A percentile compares a stretch with the other conserved stretches of the same genome.
phyloP scores from a whole-genome alignment of 306 rosid species.

The Gynostemma pentaphyllum region DNA sequence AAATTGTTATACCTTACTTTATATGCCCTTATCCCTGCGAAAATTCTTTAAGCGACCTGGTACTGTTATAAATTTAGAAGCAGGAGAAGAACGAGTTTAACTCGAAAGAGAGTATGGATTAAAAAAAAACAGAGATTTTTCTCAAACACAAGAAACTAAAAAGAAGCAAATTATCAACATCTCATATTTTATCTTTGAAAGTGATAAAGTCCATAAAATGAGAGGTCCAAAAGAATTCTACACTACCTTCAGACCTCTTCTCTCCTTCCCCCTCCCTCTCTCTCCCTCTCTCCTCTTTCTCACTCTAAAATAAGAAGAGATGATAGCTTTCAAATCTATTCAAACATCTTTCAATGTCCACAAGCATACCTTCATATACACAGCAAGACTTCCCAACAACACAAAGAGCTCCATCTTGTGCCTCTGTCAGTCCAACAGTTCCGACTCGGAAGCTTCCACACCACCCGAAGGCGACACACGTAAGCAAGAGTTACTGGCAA shows the following conservation, averaged over 20 bases:
- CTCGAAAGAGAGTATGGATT: not conserved
- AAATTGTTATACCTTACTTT: not conserved
- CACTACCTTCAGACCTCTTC: not conserved
- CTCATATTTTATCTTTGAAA: not conserved
- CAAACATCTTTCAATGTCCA: conserved; percentile 35
- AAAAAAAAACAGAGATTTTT: too few relatives aligned
- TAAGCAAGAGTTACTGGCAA: conserved; percentile 65
- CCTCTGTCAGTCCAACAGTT: conserved; percentile 46
- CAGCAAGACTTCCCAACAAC: conserved; percentile 18
- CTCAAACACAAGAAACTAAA: too few relatives aligned
- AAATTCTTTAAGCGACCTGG: not conserved
- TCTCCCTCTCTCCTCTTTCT: conserved; percentile 3
- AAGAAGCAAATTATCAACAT: not conserved
- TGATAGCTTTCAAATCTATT: conserved; percentile 50
- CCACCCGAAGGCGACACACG: conserved; percentile 57
- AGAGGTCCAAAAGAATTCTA: conserved; percentile 36
- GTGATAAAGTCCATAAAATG: conserved; percentile 44
- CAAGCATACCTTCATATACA: conserved; percentile 9
- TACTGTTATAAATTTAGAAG: not conserved
- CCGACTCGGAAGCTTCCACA: conserved; percentile 33
- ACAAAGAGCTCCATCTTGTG: conserved; percentile 27
- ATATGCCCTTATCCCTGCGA: too few relatives aligned
- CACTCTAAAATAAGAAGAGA: conserved; percentile 15
- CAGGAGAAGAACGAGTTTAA: not conserved
- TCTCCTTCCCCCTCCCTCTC: not conserved